Conservation (phyloP, 2,329 filamentous ascomycete species). For the Orbilia oligospora region DNA sequence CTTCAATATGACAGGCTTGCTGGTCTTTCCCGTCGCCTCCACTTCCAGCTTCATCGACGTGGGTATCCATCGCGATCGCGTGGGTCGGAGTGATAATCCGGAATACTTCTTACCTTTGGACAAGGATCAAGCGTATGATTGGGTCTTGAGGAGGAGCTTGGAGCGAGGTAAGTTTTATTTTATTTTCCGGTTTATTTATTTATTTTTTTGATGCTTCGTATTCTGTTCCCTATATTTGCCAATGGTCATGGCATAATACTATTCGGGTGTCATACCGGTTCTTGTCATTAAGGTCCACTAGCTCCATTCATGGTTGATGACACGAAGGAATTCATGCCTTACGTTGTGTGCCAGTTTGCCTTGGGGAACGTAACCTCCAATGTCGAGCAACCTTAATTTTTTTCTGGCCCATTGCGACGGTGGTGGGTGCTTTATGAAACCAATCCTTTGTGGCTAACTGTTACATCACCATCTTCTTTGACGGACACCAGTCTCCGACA, state of each 20-base stretch:
- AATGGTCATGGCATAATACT: conserved; percentile 21
- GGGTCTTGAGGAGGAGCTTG: conserved; percentile 53
- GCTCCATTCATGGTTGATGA: conserved; percentile 32
- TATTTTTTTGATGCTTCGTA: background rate
- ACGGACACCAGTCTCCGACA: conserved; percentile 51
- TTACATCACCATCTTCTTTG: conserved; percentile 26
- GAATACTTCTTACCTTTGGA: conserved; percentile 52
- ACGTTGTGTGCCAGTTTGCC: conserved; percentile 13
- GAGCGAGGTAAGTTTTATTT: conserved; percentile 46
- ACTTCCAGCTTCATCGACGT: conserved; percentile 34
- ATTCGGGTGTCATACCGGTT: conserved; percentile 34
- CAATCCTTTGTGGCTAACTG: conserved; percentile 5
- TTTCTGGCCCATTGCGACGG: conserved; percentile 2
- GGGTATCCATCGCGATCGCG: conserved; percentile 30
- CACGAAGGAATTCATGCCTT: conserved; percentile 32
- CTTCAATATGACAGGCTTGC: conserved; percentile 42
- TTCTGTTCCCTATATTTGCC: conserved; percentile 21
- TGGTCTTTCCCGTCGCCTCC: conserved; percentile 44
- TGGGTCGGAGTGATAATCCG: conserved; percentile 36
- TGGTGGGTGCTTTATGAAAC: conserved; percentile 39
- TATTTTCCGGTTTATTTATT: background rate
- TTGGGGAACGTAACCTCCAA: conserved; percentile 22
- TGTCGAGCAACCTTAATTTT: conserved; percentile 4
- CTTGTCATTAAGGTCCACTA: conserved; percentile 11
- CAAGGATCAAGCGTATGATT: conserved; percentile 49